Percentiles rank a stretch among this genome's conserved stretches.
phyloP scores from a whole-genome alignment of 2,329 filamentous ascomycete genomes.

The Colletotrichum shisoi region DNA sequence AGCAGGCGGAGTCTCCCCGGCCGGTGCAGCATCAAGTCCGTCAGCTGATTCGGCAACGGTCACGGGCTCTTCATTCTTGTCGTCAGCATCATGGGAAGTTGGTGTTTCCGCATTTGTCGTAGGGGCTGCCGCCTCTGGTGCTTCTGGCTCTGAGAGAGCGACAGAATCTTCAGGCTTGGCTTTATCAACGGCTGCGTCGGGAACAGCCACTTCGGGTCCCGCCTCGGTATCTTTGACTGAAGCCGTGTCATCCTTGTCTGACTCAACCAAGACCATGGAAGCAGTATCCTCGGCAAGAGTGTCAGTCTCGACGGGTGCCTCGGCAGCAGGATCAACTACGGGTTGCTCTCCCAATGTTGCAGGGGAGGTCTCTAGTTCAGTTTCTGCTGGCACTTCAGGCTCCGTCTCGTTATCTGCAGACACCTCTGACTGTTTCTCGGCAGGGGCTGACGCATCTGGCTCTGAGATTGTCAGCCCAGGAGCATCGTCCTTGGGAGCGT shows the following conservation, averaged over 20 bases:
- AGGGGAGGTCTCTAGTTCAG: neutral
- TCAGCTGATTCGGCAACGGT: neutral
- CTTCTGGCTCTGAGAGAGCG: neutral
- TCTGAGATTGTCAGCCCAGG: neutral
- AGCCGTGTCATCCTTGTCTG: neutral
- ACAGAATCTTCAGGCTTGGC: neutral
- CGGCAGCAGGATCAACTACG: slow-evolving; percentile 1
- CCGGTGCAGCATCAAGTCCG: neutral
- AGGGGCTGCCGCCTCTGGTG: neutral
- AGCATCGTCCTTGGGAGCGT: neutral
- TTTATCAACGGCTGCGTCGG: neutral
- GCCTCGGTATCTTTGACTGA: neutral
- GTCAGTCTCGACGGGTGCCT: neutral
- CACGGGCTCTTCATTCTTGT: neutral
- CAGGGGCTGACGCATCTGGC: slow-evolving; percentile 1
- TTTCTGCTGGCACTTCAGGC: neutral
- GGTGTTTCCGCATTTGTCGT: neutral
- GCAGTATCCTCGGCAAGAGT: neutral
- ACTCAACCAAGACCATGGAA: neutral
- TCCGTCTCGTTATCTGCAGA: slow-evolving; percentile 1
- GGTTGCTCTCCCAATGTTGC: neutral
- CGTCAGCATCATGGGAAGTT: neutral
- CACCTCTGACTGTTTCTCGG: neutral
- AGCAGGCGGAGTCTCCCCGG: neutral
- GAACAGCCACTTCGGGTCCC: neutral